Percentiles rank a stretch among this genome's conserved stretches.
phyloP scores from a whole-genome alignment of 2,329 filamentous ascomycete species.

The Dactylonectria macrodidyma region DNA sequence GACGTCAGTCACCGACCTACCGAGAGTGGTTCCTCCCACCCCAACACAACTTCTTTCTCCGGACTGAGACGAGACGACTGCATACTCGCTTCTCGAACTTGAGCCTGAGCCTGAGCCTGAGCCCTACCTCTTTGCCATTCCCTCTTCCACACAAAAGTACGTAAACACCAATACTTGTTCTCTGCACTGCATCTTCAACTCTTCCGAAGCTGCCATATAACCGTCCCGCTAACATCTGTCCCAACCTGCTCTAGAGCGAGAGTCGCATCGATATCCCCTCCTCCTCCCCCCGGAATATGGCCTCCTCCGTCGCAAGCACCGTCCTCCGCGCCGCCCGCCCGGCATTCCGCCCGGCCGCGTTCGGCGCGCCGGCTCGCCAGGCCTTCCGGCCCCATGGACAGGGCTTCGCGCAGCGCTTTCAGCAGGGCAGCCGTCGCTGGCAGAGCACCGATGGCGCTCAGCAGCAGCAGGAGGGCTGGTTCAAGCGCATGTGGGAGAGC shows the following conservation, averaged over 20 bases:
- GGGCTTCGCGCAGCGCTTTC: slow-evolving; percentile 60
- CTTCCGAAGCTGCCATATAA: neutral
- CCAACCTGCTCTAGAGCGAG: neutral
- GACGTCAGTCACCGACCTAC: slow-evolving; percentile 24
- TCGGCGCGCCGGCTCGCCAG: slow-evolving; percentile 67
- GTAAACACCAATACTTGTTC: neutral
- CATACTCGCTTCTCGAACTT: neutral
- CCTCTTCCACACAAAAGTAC: neutral
- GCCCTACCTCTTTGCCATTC: neutral
- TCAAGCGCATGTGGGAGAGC: slow-evolving; percentile 88
- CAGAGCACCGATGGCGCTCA: slow-evolving; percentile 75
- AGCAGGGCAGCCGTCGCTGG: slow-evolving; percentile 67
- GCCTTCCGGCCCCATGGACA: slow-evolving; percentile 63
- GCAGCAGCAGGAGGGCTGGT: slow-evolving; percentile 64
- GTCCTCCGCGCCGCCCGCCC: slow-evolving; percentile 70
- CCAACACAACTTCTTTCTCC: slow-evolving; percentile 25
- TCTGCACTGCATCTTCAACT: neutral
- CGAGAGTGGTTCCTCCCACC: slow-evolving; percentile 7
- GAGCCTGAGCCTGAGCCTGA: neutral
- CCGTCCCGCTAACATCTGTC: neutral
- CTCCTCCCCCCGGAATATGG: slow-evolving; percentile 11
- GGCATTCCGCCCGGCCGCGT: slow-evolving; percentile 68
- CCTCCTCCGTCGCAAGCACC: slow-evolving; percentile 61
- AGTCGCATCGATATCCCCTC: slow-evolving; percentile 7
- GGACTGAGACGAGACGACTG: slow-evolving; percentile 2